Conservation (phyloP, 768 basidiomycete species). For the Leccinum truebloodii region DNA sequence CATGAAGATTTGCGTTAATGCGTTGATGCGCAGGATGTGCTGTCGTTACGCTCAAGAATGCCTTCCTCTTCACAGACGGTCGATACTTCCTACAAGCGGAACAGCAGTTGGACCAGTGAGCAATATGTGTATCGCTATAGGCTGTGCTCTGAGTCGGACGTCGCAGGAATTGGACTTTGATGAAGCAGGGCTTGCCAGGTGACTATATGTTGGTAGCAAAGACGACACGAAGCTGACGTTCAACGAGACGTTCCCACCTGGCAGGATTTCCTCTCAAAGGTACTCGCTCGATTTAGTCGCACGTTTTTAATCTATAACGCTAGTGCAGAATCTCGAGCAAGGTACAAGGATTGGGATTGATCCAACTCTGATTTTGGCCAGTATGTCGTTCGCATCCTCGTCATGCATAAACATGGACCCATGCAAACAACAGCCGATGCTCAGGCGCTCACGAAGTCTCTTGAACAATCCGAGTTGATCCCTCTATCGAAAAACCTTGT, state of each 20-base stretch:
- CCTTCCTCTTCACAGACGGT: constrained; percentile 92
- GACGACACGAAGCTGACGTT: constrained; percentile 16
- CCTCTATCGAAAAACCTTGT: constrained; percentile 72
- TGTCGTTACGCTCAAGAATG: constrained; percentile 66
- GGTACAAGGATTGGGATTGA: constrained; percentile 80
- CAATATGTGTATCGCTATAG: background rate
- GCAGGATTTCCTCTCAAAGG: constrained; percentile 85
- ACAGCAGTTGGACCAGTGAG: constrained; percentile 83
- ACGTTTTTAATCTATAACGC: background rate
- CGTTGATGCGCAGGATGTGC: constrained; percentile 60
- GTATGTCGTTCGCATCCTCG: constrained; percentile 38
- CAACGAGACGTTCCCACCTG: constrained; percentile 79
- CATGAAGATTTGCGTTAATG: constrained; percentile 6
- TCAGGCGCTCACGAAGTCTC: constrained; percentile 55
- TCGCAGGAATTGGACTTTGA: constrained; percentile 83
- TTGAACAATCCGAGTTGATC: constrained; percentile 65
- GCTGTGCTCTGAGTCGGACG: constrained; percentile 3
- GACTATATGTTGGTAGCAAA: constrained; percentile 6
- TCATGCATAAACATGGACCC: constrained; percentile 4
- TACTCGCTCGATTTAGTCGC: constrained; percentile 19
- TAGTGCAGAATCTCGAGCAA: constrained; percentile 55
- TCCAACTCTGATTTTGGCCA: constrained; percentile 67
- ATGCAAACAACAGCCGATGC: constrained; percentile 55
- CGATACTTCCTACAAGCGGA: constrained; percentile 93
- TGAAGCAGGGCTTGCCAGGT: constrained; percentile 91